These are phyloP conservation scores for Fusarium avenaceum DNA, from an alignment of 2,329 filamentous ascomycete genomes.

Conservation along the genomic window DNA sequence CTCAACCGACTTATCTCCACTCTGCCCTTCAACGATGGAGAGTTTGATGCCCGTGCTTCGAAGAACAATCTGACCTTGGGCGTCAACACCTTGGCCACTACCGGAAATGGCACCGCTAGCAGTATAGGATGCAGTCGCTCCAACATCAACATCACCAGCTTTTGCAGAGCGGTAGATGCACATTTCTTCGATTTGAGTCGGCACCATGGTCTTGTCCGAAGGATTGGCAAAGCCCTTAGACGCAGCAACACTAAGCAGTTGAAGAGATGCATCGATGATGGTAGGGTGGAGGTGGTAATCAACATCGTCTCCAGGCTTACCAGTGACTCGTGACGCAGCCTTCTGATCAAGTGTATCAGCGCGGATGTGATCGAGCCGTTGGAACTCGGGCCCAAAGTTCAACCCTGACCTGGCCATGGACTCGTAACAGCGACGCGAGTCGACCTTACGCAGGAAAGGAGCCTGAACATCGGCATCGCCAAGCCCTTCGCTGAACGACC, in stretches of 20 bases:
- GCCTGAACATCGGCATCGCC: neutral
- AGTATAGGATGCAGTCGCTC: neutral
- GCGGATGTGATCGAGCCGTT: neutral
- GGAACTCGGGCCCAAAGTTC: constrained; percentile 12
- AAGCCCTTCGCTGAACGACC: neutral
- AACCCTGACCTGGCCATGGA: constrained; percentile 6
- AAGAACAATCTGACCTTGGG: neutral
- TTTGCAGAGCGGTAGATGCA: neutral
- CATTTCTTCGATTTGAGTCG: constrained; percentile 9
- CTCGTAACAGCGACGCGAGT: constrained; percentile 6
- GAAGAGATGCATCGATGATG: constrained; percentile 8
- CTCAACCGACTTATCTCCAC: neutral
- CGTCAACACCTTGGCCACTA: neutral
- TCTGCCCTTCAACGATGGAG: neutral
- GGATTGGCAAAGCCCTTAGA: constrained; percentile 5
- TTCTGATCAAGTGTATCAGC: neutral
- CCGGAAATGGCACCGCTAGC: neutral
- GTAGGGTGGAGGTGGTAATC: constrained; percentile 11
- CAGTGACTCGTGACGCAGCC: neutral
- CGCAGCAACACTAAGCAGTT: constrained; percentile 4
- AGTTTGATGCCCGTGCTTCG: neutral
- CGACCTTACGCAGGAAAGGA: neutral
- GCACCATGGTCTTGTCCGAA: constrained; percentile 15
- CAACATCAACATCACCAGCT: neutral
- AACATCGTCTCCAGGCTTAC: neutral